phyloP scores from a whole-genome alignment of 352 stramenopile genomes.

The Globisporangium paroecandrum region DNA sequence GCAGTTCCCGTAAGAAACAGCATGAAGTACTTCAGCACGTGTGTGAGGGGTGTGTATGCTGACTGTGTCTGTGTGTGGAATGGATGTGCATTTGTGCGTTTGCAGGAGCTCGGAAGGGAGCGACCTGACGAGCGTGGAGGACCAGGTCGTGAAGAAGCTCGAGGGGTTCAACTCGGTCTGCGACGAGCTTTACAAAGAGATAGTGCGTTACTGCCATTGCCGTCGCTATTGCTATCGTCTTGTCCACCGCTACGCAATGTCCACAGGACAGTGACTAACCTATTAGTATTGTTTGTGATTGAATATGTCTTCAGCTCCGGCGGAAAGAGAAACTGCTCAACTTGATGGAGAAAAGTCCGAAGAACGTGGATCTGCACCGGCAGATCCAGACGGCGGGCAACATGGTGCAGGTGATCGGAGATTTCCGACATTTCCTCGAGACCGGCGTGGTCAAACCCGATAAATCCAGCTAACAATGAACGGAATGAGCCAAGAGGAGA shows the following conservation, averaged over 20 bases:
- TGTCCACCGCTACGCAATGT: neutral
- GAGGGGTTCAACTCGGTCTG: slow-evolving; percentile 88
- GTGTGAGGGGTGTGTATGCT: neutral
- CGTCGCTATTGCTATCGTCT: neutral
- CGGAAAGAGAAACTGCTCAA: slow-evolving; percentile 83
- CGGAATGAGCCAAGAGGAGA: neutral
- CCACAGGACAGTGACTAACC: neutral
- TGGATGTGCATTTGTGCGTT: neutral
- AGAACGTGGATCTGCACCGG: slow-evolving; percentile 81
- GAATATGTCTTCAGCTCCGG: slow-evolving; percentile 44
- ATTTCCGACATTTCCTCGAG: slow-evolving; percentile 82
- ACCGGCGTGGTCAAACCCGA: slow-evolving; percentile 44
- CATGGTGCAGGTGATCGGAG: slow-evolving; percentile 74
- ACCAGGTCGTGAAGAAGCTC: slow-evolving; percentile 83
- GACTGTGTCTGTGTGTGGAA: neutral
- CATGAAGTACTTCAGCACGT: no score
- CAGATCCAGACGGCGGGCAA: slow-evolving; percentile 86
- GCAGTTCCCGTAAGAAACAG: slow-evolving; percentile 40
- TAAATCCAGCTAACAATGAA: slow-evolving; percentile 18
- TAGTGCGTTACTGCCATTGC: slow-evolving; percentile 36
- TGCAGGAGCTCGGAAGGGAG: slow-evolving; percentile 25
- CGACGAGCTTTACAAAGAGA: slow-evolving; percentile 87
- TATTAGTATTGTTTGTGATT: neutral
- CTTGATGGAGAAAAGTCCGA: slow-evolving; percentile 80
- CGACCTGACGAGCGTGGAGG: slow-evolving; percentile 40